Evolutionary conservation across 2,329 filamentous ascomycete species (phyloP).

Genomic region (Davidsoniella virescens): DNA sequence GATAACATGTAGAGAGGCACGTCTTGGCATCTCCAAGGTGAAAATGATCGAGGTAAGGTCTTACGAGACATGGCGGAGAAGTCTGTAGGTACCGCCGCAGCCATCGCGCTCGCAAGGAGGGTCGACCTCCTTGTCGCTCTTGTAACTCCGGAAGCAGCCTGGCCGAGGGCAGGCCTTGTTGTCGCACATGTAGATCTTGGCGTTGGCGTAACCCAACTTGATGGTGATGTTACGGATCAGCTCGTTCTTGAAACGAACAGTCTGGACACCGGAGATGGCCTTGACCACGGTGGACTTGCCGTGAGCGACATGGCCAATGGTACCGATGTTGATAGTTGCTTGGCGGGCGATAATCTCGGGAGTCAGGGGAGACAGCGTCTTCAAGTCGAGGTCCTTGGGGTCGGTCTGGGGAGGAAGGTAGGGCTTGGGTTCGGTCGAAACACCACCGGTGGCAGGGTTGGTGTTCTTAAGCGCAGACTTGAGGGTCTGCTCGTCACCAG

Average conservation of each 20-base stretch:
- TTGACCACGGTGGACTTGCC: conserved; percentile 98
- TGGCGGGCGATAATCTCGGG: conserved; percentile 95
- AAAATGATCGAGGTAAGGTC: conserved; percentile 21
- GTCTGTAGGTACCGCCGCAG: conserved; percentile 70
- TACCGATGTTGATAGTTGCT: conserved; percentile 97
- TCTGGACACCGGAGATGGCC: conserved; percentile 97
- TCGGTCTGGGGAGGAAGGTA: conserved; percentile 75
- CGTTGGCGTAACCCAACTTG: conserved; percentile 98
- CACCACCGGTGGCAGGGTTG: conserved; percentile 21
- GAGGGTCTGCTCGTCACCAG: conserved; percentile 43
- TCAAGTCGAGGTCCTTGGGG: conserved; percentile 72
- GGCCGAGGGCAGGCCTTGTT: conserved; percentile 80
- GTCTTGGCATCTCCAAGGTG: neutral
- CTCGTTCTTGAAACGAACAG: conserved; percentile 99
- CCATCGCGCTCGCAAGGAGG: conserved; percentile 90
- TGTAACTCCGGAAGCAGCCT: conserved; percentile 91
- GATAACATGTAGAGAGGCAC: neutral
- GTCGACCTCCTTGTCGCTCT: conserved; percentile 97
- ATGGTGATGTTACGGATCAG: conserved; percentile 98
- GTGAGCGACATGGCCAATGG: conserved; percentile 97
- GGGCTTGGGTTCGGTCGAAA: conserved; percentile 37
- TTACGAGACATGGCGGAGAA: conserved; percentile 85
- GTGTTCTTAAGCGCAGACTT: conserved; percentile 80
- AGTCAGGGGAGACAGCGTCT: conserved; percentile 65
- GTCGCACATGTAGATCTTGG: conserved; percentile 98